Evolutionary conservation across 108 stramenopile species (phyloP).

Genomic region (Nitzschia sp.): DNA sequence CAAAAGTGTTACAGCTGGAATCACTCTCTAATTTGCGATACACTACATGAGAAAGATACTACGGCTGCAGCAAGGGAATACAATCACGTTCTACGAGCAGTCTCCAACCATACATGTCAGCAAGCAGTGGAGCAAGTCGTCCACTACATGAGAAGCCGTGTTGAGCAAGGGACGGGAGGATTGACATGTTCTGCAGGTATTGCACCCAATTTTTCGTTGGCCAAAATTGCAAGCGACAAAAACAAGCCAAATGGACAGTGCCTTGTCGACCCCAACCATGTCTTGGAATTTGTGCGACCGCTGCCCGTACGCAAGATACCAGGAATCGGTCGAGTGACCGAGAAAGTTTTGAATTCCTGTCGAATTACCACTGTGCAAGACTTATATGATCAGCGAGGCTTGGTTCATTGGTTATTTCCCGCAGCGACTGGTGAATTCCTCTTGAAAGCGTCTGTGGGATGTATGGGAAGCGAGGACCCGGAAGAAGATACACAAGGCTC

Average conservation of each 20-base stretch:
- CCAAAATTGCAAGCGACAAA: slow-evolving; percentile 91
- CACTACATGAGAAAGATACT: neutral
- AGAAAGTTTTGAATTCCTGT: slow-evolving; percentile 75
- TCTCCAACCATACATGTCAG: slow-evolving; percentile 16
- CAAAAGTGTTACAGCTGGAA: neutral
- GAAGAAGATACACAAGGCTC: slow-evolving; percentile 12
- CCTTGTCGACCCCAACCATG: slow-evolving; percentile 59
- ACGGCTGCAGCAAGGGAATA: neutral
- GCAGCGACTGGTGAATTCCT: slow-evolving; percentile 69
- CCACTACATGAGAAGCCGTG: slow-evolving; percentile 61
- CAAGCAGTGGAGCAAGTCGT: slow-evolving; percentile 43
- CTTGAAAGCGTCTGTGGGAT: slow-evolving; percentile 71
- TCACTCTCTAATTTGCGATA: neutral
- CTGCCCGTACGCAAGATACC: slow-evolving; percentile 78
- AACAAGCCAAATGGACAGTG: slow-evolving; percentile 98
- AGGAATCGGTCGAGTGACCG: slow-evolving; percentile 94
- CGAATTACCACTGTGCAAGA: slow-evolving; percentile 80
- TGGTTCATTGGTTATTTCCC: slow-evolving; percentile 65
- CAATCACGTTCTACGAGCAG: neutral
- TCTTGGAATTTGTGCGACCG: slow-evolving; percentile 72
- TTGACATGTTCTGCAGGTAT: slow-evolving; percentile 95
- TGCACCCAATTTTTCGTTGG: slow-evolving; percentile 85
- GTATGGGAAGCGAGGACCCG: slow-evolving; percentile 17
- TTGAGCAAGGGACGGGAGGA: slow-evolving; percentile 64
- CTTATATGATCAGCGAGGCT: slow-evolving; percentile 71